Base-by-base conservation (phyloP, 2,329 filamentous ascomycete species). In the Diaporthe nobilis region DNA sequence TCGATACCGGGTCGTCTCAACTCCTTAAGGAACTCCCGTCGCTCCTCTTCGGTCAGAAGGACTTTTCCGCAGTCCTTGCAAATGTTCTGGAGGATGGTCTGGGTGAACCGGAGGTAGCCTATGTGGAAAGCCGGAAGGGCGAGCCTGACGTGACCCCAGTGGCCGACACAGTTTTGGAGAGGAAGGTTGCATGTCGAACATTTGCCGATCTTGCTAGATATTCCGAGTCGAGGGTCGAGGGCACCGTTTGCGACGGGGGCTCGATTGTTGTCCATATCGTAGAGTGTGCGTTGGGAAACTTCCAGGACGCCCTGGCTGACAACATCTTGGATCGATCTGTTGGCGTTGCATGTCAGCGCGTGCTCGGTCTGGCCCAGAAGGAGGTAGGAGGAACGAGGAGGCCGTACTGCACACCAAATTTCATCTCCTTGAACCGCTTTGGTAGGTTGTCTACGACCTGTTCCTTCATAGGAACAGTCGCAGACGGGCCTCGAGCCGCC, bases 91-190 rank as follows among this genome's bases (percentile, higher is more conserved):
- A 99, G 89, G 74, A 98, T 96, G 60, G 93, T 93, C 82, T 98
- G 96, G 78, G 97, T 95, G 83, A 97, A 95, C 83, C 95, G 97
- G 80, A 99, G 91, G 83, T 98, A 99, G 51, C 97, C 97, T 78
- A 98, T 95, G 82, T 99, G 97, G 82, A 98, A 98, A 58, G 94
- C 95, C 5, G 97, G 97, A 71, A 99, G 88, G 1, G 96, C 95
- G 20, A 99, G 90, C 81, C 94, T 92, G 80, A 99, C 94, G 85
- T 98, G 94, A 63, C 97, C 97, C 82, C 98, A 99, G 84, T 99
- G 97, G 17, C 97, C 97, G 80, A 95, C 97, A 84, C 97, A 99
- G 78, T 93, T 92, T 80, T 95, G 91, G 42, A 98, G 88, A 22
- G 92, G 90, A 81, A 96, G 92, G 65, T 94, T 92, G 83, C 97